These are phyloP conservation scores for Phytophthora macrochlamydospora DNA, from an alignment of 352 stramenopile genomes.

Conservation along the genomic window DNA sequence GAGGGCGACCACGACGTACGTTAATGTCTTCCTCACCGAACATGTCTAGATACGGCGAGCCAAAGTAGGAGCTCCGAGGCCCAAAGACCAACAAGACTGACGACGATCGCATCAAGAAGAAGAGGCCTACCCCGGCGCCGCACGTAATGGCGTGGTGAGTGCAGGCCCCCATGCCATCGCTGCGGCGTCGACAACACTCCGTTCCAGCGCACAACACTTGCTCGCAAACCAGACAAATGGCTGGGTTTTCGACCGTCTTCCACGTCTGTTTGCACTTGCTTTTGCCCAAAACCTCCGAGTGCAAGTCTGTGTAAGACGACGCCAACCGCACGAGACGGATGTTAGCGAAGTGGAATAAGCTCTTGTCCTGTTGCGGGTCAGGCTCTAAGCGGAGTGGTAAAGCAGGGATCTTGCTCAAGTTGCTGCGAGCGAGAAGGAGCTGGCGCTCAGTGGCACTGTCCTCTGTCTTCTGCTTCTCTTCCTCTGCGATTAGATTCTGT, in stretches of 20 bases:
- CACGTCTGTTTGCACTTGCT: conserved; percentile 78
- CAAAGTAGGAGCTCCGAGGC: conserved; percentile 82
- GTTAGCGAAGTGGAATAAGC: conserved; percentile 65
- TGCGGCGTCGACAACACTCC: conserved; percentile 76
- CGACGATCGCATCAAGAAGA: conserved; percentile 84
- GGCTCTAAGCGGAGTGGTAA: conserved; percentile 60
- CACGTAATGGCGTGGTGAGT: conserved; percentile 78
- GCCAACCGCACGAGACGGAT: conserved; percentile 67
- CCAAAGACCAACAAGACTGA: conserved; percentile 80
- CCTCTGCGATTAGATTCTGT: conserved; percentile 20
- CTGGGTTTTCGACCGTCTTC: conserved; percentile 78
- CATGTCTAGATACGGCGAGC: conserved; percentile 87
- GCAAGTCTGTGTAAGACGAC: conserved; percentile 78
- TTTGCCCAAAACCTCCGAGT: conserved; percentile 70
- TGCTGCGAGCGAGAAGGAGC: conserved; percentile 41
- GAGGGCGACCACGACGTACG: conserved; percentile 69
- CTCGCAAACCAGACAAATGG: conserved; percentile 80
- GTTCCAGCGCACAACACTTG: conserved; percentile 81
- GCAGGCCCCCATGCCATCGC: conserved; percentile 75
- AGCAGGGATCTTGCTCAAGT: conserved; percentile 53
- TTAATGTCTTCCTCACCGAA: conserved; percentile 91
- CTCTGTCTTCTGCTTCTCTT: conserved; percentile 13
- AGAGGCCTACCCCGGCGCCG: conserved; percentile 72
- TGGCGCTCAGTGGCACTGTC: conserved; percentile 11
- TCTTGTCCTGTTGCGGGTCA: conserved; percentile 35